Percentiles rank a stretch among this genome's conserved stretches.
phyloP scores from a whole-genome alignment of 345 rosid species.

The Triadica sebifera region DNA sequence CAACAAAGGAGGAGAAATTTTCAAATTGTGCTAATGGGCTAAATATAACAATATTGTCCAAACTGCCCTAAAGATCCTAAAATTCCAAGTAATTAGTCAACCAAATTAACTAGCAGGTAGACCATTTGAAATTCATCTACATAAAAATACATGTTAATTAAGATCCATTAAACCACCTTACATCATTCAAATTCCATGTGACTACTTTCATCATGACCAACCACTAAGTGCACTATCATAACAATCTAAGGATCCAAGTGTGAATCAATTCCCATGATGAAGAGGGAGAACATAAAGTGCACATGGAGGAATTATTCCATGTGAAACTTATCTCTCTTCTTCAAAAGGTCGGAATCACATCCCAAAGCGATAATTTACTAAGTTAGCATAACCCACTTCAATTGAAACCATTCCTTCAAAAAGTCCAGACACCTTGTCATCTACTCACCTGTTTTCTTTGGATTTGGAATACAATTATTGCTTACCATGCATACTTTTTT shows the following conservation, averaged over 20 bases:
- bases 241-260: conserved; percentile 2
- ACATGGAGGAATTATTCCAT: conserved; percentile 20
- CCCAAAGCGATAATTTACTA: conserved; percentile 10
- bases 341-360: conserved; percentile 18
- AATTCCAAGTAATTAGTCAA: background rate
- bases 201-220: background rate
- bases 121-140: background rate
- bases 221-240: background rate
- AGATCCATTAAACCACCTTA: background rate
- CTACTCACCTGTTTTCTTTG: conserved; percentile 27
- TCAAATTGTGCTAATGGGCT: too few species aligned
- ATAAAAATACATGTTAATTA: background rate
- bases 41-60: background rate
- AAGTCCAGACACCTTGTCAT: conserved; percentile 27
- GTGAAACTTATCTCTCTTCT: conserved; percentile 1
- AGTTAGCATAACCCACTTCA: conserved; percentile 10
- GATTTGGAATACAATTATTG: conserved; percentile 28
- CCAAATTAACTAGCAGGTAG: background rate
- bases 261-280: background rate
- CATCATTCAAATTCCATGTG: background rate
- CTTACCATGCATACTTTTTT: conserved; percentile 12
- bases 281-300: background rate
- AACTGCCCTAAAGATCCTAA: background rate
- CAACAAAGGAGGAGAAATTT: too few species aligned
- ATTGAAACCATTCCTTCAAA: conserved; percentile 15